These are phyloP conservation scores for Russula virescens DNA, from an alignment of 768 basidiomycete species.

Conservation along the genomic window DNA sequence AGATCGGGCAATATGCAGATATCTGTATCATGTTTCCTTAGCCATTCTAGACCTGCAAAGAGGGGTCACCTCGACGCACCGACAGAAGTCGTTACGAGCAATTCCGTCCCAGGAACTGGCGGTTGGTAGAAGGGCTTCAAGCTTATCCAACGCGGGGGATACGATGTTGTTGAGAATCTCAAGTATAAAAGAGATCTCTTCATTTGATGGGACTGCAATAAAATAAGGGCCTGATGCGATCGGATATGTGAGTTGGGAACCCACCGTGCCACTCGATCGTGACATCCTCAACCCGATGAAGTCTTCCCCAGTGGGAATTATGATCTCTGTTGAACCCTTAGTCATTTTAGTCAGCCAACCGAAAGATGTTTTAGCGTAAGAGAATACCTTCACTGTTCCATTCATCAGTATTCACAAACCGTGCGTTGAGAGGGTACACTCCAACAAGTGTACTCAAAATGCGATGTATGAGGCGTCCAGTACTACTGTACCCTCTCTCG, in stretches of 20 bases:
- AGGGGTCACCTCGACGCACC: conserved; percentile 39
- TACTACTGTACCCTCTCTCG: conserved; percentile 82
- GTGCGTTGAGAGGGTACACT: conserved; percentile 69
- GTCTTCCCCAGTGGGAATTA: conserved; percentile 69
- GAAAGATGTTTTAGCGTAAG: too few relatives aligned
- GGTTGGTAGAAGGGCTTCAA: conserved; percentile 56
- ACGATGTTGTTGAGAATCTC: conserved; percentile 70
- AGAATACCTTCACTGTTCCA: conserved; percentile 70
- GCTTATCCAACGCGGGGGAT: conserved; percentile 56
- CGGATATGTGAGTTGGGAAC: conserved; percentile 19
- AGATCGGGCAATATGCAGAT: conserved; percentile 65
- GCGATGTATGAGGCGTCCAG: conserved; percentile 70
- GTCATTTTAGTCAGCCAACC: background rate
- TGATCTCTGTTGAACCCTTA: conserved; percentile 60
- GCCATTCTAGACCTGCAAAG: conserved; percentile 9
- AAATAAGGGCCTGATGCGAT: conserved; percentile 18
- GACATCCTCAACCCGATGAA: conserved; percentile 74
- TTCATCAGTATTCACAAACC: conserved; percentile 76
- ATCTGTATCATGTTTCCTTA: conserved; percentile 35
- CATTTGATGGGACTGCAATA: conserved; percentile 47
- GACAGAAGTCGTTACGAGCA: conserved; percentile 78
- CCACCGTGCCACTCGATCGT: conserved; percentile 84
- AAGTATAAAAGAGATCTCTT: conserved; percentile 75
- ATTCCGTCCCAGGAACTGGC: conserved; percentile 57
- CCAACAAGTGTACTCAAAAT: conserved; percentile 69